A percentile compares a stretch with the other conserved stretches of the same genome.
These are phyloP conservation scores for Candida pini DNA, from an alignment of 805 yeast species.

Conservation along the genomic window DNA sequence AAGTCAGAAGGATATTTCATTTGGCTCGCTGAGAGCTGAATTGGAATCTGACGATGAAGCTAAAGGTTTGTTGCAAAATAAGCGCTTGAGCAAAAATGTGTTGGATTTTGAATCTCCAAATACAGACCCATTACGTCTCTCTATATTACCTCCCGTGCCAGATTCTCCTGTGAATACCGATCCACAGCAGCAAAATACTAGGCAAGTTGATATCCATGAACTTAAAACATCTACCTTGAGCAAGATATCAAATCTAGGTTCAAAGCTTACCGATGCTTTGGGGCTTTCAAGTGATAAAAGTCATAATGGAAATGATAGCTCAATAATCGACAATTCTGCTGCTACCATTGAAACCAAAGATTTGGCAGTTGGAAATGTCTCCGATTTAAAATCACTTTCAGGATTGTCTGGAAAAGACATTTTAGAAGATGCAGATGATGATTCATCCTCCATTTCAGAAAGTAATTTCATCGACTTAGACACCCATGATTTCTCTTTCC, in stretches of 20 bases:
- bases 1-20: constrained; percentile 4
- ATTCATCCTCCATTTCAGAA: constrained; percentile 19
- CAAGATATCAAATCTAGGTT: constrained; percentile 8
- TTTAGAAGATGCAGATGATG: constrained; percentile 1
- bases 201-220: no score
- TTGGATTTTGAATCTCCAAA: not conserved
- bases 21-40: constrained; percentile 16
- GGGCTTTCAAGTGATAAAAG: constrained; percentile 5
- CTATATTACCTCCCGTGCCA: constrained; percentile 2
- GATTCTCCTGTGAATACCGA: not conserved
- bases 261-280: constrained; percentile 10
- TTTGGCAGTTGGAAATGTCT: constrained; percentile 3
- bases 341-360: constrained; percentile 11
- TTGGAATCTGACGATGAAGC: constrained; percentile 4
- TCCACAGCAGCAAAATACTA: no score
- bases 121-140: constrained; percentile 1
- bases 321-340: constrained; percentile 9
- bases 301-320: not conserved
- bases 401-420: constrained; percentile 5
- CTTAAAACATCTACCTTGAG: not conserved
- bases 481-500: constrained; percentile 4
- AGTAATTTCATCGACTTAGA: constrained; percentile 20
- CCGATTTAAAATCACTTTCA: constrained; percentile 2
- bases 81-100: not conserved
- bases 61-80: not conserved